These are phyloP conservation scores for Mycothermus thermophilus DNA, from an alignment of 495 filamentous ascomycete species.

Conservation along the genomic window DNA sequence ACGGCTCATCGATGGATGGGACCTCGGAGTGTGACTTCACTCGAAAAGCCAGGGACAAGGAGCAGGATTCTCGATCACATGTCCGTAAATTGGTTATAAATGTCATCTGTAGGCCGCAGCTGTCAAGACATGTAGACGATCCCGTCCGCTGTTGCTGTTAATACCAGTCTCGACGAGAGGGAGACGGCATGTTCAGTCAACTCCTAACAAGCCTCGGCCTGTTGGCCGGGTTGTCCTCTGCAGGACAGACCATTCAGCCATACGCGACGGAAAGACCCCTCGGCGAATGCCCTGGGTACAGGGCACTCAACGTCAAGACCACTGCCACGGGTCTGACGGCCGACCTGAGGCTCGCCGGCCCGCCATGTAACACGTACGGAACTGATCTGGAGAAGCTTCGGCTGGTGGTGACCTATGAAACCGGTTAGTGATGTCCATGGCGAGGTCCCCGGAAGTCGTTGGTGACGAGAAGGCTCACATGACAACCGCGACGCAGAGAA, in stretches of 20 bases:
- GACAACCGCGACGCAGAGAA: conserved; percentile 33
- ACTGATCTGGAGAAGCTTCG: conserved; percentile 51
- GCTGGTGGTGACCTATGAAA: conserved; percentile 62
- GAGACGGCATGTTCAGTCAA: conserved; percentile 7
- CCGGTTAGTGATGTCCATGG: conserved; percentile 35
- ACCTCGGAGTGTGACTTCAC: too few species aligned
- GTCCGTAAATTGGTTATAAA: too few species aligned
- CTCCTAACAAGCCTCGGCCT: conserved; percentile 10
- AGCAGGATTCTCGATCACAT: too few species aligned
- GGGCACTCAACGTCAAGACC: conserved; percentile 47
- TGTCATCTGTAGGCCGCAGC: too few species aligned
- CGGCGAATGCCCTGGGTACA: conserved; percentile 55
- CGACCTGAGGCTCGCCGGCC: conserved; percentile 51
- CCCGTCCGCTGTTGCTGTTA: too few species aligned
- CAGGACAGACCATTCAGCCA: conserved; percentile 1
- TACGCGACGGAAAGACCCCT: conserved; percentile 16
- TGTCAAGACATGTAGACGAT: too few species aligned
- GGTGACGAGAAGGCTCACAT: background rate
- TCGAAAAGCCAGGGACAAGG: too few species aligned
- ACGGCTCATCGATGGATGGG: too few species aligned
- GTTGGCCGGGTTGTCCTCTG: conserved; percentile 8
- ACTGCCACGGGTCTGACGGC: conserved; percentile 42
- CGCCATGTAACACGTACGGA: conserved; percentile 58
- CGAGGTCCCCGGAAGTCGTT: background rate
- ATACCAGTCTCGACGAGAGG: too few species aligned